Base-by-base conservation (phyloP, 257 asterid species). In the Plectranthus barbatus region DNA sequence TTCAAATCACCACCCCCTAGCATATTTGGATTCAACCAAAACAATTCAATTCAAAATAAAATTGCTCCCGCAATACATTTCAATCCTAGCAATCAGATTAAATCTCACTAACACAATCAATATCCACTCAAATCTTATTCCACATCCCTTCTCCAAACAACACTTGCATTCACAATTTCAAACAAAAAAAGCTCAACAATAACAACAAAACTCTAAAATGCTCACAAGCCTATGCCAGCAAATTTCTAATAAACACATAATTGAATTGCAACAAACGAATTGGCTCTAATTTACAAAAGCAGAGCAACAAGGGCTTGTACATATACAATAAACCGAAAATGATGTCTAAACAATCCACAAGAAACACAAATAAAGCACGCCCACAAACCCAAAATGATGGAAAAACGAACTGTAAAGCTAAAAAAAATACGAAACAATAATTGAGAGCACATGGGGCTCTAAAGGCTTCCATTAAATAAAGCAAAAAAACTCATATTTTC, bases 361-460 rank as follows among this genome's bases (percentile, higher is more conserved):
- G 8, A 57, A 57, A 24, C 62, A 59, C 15, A 60, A 15, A 51
- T 34, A 39, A 41, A 60, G 19, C 60, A 36, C 18, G 51, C 71
- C 62, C 75, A 72, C 62, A 58, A 62, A 44, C 61, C 68, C 59
- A 64, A 72, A 72, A 51, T 44, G 72, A 66, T 62, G 78, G 70
- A 51, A 74, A 77, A 9, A 77, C 76, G 13, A 75, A 72, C 66
- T 79, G 79, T 75, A 80, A 80, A 84, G 87, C 41, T 55, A 41
- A 49, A 19, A 56, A 41, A n/a, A 64, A 63, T 50, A 40, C 21
- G 57, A 45, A 10, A 9, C 29, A 74, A 79, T 69, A 44, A 77
- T 67, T 66, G 73, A 77, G 62, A 15, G 58, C 80, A 77, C 71
- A 70, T 68, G 80, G 78, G 65, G 39, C 2, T 24, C 23, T 23